Base-by-base conservation (phyloP, 2,329 filamentous ascomycete species). In the Graphiopsis chlorocephala region DNA sequence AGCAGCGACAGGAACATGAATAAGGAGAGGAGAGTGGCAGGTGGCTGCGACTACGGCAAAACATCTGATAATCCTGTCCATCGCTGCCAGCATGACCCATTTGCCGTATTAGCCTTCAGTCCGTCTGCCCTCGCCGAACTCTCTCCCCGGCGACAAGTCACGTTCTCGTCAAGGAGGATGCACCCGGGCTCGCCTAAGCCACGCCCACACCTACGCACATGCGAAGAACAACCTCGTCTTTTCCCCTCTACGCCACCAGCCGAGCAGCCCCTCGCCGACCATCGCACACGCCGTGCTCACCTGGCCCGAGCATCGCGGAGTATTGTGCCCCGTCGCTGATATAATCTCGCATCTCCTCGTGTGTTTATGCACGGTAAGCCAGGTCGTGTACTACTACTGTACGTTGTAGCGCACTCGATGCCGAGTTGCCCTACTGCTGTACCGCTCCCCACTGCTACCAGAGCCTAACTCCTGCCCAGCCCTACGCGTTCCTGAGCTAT, bases 61-160 rank as follows among this genome's bases (percentile, higher is more conserved):
- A 53, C 50, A 53, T 53, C 29, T n/a, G 50, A 29, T 31, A 31
- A 29, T 28, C 38, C 38, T 20, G 8, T 20, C 25, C 50, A 20
- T 29, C 50, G 28, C 26, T 53, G 50, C 26, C 50, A 53, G 26
- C 50, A 29, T 53, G 50, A 53, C 50, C 50, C 50, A 28, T 53
- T 20, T 20, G n/a, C 50, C 29, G 10, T 53, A 31, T 29, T 53
- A 53, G 50, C 26, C 15, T 45, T 31, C 2, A 17, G 3, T 10
- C 50, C 50, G 50, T 53, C 50, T 20, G n/a, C n/a, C n/a, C 12
- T 45, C n/a, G 38, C 38, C 50, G 10, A 53, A 53, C 50, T 53
- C 50, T 53, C 50, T 53, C 50, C 50, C 50, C 50, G 50, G 50
- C 50, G 25, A n/a, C 50, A 53, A 20, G 50, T 53, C 50, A 53